Evolutionary conservation across 2,329 filamentous ascomycete genomes (phyloP).

Genomic region (Colletotrichum higginsianum): DNA sequence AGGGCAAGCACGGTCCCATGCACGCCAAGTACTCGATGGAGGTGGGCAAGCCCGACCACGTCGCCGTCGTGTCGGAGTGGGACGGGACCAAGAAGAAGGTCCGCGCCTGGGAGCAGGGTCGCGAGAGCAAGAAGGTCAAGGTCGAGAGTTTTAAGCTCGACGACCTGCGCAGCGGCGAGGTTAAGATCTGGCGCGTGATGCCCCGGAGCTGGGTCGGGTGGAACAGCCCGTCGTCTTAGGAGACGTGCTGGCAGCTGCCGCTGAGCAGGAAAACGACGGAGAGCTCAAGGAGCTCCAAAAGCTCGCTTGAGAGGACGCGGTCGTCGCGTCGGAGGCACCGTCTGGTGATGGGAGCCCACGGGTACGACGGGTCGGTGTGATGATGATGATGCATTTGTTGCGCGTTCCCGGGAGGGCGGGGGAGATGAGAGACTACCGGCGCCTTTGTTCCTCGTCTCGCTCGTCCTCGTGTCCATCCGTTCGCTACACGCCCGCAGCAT

Average conservation of each 20-base stretch:
- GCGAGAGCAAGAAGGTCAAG: slow-evolving; percentile 94
- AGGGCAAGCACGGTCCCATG: slow-evolving; percentile 95
- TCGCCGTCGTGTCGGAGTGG: slow-evolving; percentile 94
- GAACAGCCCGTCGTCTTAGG: slow-evolving; percentile 75
- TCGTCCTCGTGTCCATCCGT: slow-evolving; percentile 26
- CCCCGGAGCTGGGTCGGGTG: slow-evolving; percentile 93
- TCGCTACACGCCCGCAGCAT: slow-evolving; percentile 35
- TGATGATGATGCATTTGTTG: slow-evolving; percentile 37
- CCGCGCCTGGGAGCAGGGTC: slow-evolving; percentile 92
- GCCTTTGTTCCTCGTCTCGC: slow-evolving; percentile 21
- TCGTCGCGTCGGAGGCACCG: slow-evolving; percentile 6
- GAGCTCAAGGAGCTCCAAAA: slow-evolving; percentile 19
- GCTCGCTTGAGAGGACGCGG: slow-evolving; percentile 7
- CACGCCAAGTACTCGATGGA: slow-evolving; percentile 93
- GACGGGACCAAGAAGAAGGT: slow-evolving; percentile 99
- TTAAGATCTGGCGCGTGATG: slow-evolving; percentile 98
- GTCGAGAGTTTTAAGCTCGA: slow-evolving; percentile 94
- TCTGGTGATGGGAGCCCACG: background rate
- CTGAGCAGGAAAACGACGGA: slow-evolving; percentile 27
- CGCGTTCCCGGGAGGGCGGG: slow-evolving; percentile 23
- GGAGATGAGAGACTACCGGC: slow-evolving; percentile 13
- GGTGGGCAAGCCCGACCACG: slow-evolving; percentile 90
- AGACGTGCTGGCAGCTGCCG: slow-evolving; percentile 44
- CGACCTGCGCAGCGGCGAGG: slow-evolving; percentile 92
- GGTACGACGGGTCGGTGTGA: slow-evolving; percentile 23